Base-by-base conservation (phyloP, 331 rosid species). In the Ulmus americana region DNA sequence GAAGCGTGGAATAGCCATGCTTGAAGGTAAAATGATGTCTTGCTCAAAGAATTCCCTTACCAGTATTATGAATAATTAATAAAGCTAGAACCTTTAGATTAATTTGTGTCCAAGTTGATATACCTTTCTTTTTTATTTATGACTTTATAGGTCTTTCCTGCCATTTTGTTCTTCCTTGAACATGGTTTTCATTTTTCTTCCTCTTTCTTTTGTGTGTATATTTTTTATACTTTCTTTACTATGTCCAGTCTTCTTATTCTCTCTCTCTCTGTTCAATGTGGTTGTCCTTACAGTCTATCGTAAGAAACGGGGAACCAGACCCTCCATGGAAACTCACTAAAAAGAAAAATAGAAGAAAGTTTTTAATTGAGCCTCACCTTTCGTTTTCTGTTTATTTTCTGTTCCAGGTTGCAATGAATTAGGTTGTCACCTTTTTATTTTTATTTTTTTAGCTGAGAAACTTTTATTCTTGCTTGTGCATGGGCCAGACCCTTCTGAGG, bases 1-100 rank as follows among this genome's bases (percentile, higher is more conserved):
- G 49, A 88, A 84, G 47, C 95, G 95, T 5, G 98, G 95, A 50
- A 74, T 89, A 51, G 95, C 97, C 69, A 89, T 89, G 98, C 95
- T 92, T 69, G 95, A 89, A 84, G 73, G 96, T 91, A 55, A 67
- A 45, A 55, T 56, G 46, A 57, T 13, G 5, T 13, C 15, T 0
- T 14, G 0, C 14, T 60, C 8, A 15, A 60, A n/a, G 22, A 40
- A 15, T 60, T 60, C 41, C 64, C 4, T 39, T 12, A 8, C 45
- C 6, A 39, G 10, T 40, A 13, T 28, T 55, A 11, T 55, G 15
- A 14, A 28, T 28, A 20, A 28, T 5, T 16, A 28, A 2, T 50
- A 5, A 1, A 50, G 55, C 55, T 50, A 6, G 1, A 6, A 38
- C 10, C 13, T 10, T 56, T 56, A 16, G 43, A 6, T 6, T 56